Conservation (phyloP, 345 rosid genomes). For the Boechera retrofracta region DNA sequence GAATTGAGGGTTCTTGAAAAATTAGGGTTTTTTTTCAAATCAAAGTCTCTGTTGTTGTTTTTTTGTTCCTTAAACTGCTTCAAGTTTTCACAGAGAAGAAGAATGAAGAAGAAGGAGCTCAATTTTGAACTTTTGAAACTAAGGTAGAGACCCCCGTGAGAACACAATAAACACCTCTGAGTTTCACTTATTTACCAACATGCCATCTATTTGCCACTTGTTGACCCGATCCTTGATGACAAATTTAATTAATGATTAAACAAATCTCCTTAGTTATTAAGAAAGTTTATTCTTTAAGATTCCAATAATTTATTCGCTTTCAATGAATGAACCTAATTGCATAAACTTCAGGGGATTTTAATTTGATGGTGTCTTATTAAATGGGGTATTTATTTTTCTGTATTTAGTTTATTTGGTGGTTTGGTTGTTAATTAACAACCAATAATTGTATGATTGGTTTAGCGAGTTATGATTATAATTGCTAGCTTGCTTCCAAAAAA, state of each 20-base stretch:
- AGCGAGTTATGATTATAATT: background rate
- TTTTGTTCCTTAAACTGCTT: conserved; percentile 24
- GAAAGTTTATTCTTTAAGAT: background rate
- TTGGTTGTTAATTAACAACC: conserved; percentile 1
- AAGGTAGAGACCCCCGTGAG: background rate
- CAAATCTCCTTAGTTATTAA: background rate
- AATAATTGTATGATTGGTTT: conserved; percentile 11
- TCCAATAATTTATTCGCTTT: background rate
- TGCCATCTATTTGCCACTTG: conserved; percentile 26
- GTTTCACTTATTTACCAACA: conserved; percentile 21
- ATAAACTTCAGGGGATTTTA: conserved; percentile 7
- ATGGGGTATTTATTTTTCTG: background rate
- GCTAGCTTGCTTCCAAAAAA: background rate
- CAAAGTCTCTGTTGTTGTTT: background rate
- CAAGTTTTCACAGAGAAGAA: conserved; percentile 19
- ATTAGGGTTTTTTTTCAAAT: background rate
- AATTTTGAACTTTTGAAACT: conserved; percentile 30
- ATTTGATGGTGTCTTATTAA: background rate
- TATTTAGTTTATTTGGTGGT: background rate
- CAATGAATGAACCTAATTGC: background rate
- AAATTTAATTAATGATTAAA: background rate
- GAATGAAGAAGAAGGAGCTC: conserved; percentile 17
- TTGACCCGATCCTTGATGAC: conserved; percentile 6
- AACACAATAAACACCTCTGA: background rate
- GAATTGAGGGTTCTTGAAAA: background rate